Evolutionary conservation across 768 basidiomycete genomes (phyloP).

Genomic region (Termitomyces sp.): DNA sequence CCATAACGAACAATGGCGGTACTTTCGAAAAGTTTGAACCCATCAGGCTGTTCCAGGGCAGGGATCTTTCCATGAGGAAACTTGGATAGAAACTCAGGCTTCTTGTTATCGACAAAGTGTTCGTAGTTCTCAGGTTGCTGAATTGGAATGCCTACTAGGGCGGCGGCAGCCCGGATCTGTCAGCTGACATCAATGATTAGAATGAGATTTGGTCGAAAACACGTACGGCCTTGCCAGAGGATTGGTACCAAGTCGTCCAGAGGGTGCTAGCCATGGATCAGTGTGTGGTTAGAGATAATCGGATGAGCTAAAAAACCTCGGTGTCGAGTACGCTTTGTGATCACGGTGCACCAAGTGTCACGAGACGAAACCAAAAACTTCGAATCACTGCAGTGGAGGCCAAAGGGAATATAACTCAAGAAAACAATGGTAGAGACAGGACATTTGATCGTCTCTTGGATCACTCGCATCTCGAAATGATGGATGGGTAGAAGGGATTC

Average conservation of each 20-base stretch:
- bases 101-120: constrained; percentile 66
- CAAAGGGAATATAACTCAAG: not conserved
- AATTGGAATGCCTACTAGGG: constrained; percentile 56
- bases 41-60: constrained; percentile 71
- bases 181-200: not conserved
- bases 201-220: not conserved
- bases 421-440: not conserved
- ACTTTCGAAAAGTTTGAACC: constrained; percentile 78
- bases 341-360: not conserved
- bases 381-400: not conserved
- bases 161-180: constrained; percentile 55
- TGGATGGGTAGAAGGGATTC: not conserved
- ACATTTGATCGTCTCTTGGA: not conserved
- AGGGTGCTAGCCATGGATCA: constrained; percentile 50
- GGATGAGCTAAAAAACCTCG: not conserved
- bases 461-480: not conserved
- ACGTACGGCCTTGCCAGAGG: constrained; percentile 50
- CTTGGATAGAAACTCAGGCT: constrained; percentile 66
- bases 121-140: constrained; percentile 53
- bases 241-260: constrained; percentile 46
- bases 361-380: not conserved
- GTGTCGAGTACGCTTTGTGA: not conserved
- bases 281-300: not conserved
- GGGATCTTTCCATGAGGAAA: constrained; percentile 87
- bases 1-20: constrained; percentile 82